Evolutionary conservation across 164 flowering plant genomes (phyloP).

Genomic region (Paratinospora sagittata): DNA sequence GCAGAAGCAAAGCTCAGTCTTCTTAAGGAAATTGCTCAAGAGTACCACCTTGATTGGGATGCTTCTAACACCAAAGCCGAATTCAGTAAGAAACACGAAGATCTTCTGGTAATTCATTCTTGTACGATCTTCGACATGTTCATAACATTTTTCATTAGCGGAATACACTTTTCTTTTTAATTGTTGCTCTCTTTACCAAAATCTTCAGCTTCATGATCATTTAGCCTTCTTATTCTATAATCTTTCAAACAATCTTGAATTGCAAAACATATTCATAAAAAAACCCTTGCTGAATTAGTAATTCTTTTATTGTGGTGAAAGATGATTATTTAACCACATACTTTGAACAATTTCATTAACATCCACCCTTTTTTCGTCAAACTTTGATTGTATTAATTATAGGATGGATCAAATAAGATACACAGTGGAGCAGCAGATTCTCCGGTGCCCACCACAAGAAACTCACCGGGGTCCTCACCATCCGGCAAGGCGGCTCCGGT

Average conservation of each 20-base stretch:
- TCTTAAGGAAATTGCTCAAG: conserved; percentile 69
- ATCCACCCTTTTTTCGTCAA: background rate
- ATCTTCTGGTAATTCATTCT: conserved; percentile 56
- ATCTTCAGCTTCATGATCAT: background rate
- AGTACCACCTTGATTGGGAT: conserved; percentile 74
- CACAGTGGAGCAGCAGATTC: conserved; percentile 22
- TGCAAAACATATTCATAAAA: background rate
- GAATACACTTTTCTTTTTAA: too few relatives aligned
- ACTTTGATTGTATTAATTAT: conserved; percentile 7
- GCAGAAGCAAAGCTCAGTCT: conserved; percentile 52
- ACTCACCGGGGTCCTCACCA: conserved; percentile 15
- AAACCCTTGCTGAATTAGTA: background rate
- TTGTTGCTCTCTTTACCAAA: too few relatives aligned
- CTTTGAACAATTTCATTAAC: too few relatives aligned
- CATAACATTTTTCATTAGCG: background rate
- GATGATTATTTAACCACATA: background rate
- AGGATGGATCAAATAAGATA: conserved; percentile 67
- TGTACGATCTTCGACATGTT: background rate
- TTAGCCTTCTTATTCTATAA: background rate
- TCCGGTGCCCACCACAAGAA: conserved; percentile 17
- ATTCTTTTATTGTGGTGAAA: background rate
- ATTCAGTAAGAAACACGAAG: conserved; percentile 73
- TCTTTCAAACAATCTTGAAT: background rate
- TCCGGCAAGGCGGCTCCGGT: conserved; percentile 21
- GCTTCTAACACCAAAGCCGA: conserved; percentile 71